Base-by-base conservation (phyloP, 805 yeast genomes). In the Yarrowia sp. region DNA sequence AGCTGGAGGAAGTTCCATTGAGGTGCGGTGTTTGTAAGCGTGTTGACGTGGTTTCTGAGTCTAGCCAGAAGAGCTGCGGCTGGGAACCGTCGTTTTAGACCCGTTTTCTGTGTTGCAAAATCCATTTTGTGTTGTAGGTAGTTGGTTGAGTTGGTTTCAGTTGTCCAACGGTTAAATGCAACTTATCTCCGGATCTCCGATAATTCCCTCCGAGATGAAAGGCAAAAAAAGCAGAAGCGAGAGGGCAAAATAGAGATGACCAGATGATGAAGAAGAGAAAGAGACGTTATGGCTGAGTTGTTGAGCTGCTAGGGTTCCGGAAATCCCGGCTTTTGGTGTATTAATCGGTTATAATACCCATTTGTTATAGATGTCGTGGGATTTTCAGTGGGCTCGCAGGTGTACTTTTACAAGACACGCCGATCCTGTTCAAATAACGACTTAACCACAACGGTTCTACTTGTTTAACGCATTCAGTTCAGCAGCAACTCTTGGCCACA, bases 1-100 rank as follows among this genome's bases (percentile, higher is more conserved):
- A 48, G 55, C 41, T 48, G 55, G 41, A 48, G 15, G 17, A 48
- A 13, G 32, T 48, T 48, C 55, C 55, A 48, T 8, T 48, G 55
- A 8, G 55, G 55, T 3, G 55, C 55, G 1, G 41, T 35, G 1
- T 48, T 17, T 33, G 41, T 33, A 15, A 48, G 41, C 1, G 33
- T 17, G 4, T 15, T 8, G 39, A 48, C 17, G 4, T n/a, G 41
- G 0, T 18, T 10, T 7, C 39, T 18, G 13, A 48, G 32, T 7
- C 41, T 13, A 4, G 32, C 8, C 3, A 33, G 28, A 10, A 32
- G 13, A 7, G 9, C 10, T 1, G 18, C 1, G 4, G 28, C 55
- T 8, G 41, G 55, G 33, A 48, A 35, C 18, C 32, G 55, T 14
- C 22, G 17, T 48, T 48, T 35, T 9, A 35, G 55, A 15, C 41